Evolutionary conservation across 805 yeast genomes (phyloP).

Genomic region (Kurtzmaniella cleridarum): DNA sequence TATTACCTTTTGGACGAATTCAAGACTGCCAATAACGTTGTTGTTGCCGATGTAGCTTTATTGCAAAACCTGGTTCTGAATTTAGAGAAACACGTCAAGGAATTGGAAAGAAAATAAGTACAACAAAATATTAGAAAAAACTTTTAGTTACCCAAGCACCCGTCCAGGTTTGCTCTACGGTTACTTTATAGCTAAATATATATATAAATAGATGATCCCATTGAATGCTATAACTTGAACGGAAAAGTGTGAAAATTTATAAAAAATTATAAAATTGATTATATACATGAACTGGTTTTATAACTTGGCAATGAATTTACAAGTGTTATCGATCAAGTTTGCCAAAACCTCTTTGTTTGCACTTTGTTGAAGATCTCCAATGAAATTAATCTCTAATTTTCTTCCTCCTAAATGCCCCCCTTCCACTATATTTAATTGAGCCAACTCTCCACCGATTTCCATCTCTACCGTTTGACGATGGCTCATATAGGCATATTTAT

Average conservation of each 20-base stretch:
- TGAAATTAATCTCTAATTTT: constrained; percentile 43
- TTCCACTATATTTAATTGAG: constrained; percentile 44
- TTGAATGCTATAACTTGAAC: too few species aligned
- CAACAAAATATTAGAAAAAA: too few species aligned
- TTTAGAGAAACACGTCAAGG: constrained; percentile 64
- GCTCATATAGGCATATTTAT: constrained; percentile 36
- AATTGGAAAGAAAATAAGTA: constrained; percentile 41
- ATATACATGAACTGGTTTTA: too few species aligned
- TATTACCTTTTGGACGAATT: constrained; percentile 75
- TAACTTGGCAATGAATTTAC: constrained; percentile 9
- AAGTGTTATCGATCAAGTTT: constrained; percentile 18
- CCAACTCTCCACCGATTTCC: constrained; percentile 19
- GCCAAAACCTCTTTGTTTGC: constrained; percentile 17
- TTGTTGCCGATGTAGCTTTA: constrained; percentile 68
- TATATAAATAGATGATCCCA: neutral
- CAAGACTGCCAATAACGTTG: constrained; percentile 64
- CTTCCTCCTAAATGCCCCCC: constrained; percentile 60
- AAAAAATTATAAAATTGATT: too few species aligned
- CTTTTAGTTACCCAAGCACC: constrained; percentile 11
- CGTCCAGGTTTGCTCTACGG: neutral
- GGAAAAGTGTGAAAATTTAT: too few species aligned
- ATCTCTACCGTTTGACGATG: constrained; percentile 37
- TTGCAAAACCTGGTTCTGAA: constrained; percentile 63
- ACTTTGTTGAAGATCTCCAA: constrained; percentile 26
- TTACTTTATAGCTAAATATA: neutral